Evolutionary conservation across 768 basidiomycete genomes (phyloP).

Genomic region (Phaeolepiota aurea): DNA sequence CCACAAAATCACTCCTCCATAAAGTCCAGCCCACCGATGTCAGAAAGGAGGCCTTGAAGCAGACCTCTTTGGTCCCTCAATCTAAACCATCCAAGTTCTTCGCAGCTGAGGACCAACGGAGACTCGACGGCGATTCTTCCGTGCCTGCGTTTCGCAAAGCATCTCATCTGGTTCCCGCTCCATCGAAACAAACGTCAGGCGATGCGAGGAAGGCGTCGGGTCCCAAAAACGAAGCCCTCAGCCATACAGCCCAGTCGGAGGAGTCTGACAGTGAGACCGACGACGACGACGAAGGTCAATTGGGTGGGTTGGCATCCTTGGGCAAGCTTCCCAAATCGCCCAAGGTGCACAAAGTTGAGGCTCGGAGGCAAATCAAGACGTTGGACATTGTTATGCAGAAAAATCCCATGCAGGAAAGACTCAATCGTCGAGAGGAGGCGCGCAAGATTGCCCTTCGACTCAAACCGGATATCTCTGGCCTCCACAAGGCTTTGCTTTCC

Average conservation of each 20-base stretch:
- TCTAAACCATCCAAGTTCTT: slow-evolving; percentile 16
- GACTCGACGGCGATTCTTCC: slow-evolving; percentile 22
- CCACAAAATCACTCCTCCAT: background rate
- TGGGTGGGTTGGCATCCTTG: slow-evolving; percentile 43
- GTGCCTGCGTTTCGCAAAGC: slow-evolving; percentile 36
- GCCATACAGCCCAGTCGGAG: slow-evolving; percentile 13
- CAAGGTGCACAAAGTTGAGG: slow-evolving; percentile 43
- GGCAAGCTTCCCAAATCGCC: slow-evolving; percentile 55
- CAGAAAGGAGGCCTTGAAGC: background rate
- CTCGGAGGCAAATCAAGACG: slow-evolving; percentile 57
- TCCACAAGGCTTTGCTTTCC: slow-evolving; percentile 72
- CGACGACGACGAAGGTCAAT: slow-evolving; percentile 40
- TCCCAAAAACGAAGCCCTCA: slow-evolving; percentile 20
- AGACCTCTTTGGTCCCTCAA: slow-evolving; percentile 3
- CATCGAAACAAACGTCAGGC: background rate
- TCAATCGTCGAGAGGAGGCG: slow-evolving; percentile 51
- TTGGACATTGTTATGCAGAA: slow-evolving; percentile 42
- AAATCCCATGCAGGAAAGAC: slow-evolving; percentile 39
- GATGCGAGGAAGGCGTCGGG: slow-evolving; percentile 2
- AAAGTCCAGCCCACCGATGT: background rate
- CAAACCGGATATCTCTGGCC: slow-evolving; percentile 72
- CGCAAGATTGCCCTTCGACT: slow-evolving; percentile 59
- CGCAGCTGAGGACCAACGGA: slow-evolving; percentile 21
- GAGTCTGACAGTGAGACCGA: slow-evolving; percentile 31
- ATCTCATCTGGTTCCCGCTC: background rate